These are phyloP conservation scores for Tulasnella sp. DNA, from an alignment of 768 basidiomycete species.

Conservation along the genomic window DNA sequence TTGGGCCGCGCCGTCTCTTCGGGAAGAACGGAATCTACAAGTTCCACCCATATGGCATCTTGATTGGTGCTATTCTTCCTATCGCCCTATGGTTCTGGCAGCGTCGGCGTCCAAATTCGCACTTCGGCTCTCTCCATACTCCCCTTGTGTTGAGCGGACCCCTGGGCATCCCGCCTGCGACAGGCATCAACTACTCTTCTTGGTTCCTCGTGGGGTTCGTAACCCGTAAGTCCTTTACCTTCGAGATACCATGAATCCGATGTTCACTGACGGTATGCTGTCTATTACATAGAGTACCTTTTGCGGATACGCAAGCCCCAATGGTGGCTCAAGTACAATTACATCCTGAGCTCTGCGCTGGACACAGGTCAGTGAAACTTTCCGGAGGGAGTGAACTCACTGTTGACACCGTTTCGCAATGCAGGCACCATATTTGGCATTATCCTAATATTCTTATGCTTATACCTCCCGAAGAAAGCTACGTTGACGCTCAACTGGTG, in stretches of 20 bases:
- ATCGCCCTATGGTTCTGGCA: constrained; percentile 44
- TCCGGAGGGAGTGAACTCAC: no score
- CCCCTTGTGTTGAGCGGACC: constrained; percentile 44
- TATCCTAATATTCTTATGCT: constrained; percentile 44
- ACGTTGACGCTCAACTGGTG: constrained; percentile 40
- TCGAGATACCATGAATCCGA: neutral
- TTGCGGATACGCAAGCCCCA: constrained; percentile 44
- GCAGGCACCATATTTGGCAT: constrained; percentile 42
- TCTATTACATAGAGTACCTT: constrained; percentile 40
- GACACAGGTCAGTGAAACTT: constrained; percentile 38
- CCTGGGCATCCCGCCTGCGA: constrained; percentile 44
- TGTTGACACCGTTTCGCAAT: neutral
- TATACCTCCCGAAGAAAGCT: constrained; percentile 41
- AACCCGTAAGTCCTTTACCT: constrained; percentile 40
- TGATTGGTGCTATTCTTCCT: constrained; percentile 44
- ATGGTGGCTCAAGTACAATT: constrained; percentile 54
- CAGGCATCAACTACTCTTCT: constrained; percentile 47
- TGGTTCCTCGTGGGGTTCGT: constrained; percentile 46
- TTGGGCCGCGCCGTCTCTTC: constrained; percentile 47
- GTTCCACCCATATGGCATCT: constrained; percentile 41
- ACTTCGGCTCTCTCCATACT: constrained; percentile 41
- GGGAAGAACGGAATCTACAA: constrained; percentile 41
- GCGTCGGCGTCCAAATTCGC: constrained; percentile 37
- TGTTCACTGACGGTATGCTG: rapidly evolving
- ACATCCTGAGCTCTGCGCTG: constrained; percentile 45